phyloP scores from a whole-genome alignment of 202 grass and related monocot genomes.

The Setaria viridis region DNA sequence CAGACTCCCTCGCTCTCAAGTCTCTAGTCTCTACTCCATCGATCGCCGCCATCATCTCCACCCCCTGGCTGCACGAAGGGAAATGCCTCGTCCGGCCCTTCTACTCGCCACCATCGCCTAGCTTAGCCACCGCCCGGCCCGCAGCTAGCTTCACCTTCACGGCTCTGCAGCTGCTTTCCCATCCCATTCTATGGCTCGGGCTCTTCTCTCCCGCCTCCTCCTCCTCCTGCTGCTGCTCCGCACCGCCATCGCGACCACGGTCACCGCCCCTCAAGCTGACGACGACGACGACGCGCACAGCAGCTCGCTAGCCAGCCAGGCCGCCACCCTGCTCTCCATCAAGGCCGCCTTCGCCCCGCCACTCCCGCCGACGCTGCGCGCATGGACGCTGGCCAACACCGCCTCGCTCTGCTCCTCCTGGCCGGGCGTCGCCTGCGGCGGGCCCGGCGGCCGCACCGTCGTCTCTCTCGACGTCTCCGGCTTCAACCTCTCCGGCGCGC shows the following conservation, averaged over 20 bases:
- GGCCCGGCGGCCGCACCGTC: constrained; percentile 40
- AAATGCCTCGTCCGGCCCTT: neutral
- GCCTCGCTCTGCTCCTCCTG: constrained; percentile 69
- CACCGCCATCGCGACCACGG: neutral
- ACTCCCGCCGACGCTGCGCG: constrained; percentile 38
- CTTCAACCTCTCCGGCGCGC: constrained; percentile 71
- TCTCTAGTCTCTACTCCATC: neutral
- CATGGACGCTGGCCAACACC: constrained; percentile 56
- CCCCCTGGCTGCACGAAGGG: neutral
- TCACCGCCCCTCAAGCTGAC: neutral
- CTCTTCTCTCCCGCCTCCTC: neutral
- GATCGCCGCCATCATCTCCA: neutral
- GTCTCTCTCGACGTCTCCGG: constrained; percentile 70
- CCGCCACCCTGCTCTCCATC: constrained; percentile 59
- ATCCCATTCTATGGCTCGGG: neutral
- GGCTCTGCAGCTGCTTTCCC: neutral
- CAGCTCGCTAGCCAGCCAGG: constrained; percentile 36
- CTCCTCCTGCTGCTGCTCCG: neutral
- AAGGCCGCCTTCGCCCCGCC: constrained; percentile 55
- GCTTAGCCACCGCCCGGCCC: neutral
- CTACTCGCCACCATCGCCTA: neutral
- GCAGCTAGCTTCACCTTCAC: neutral
- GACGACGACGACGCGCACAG: neutral
- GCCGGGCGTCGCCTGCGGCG: constrained; percentile 67
- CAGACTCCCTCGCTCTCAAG: neutral